phyloP scores from a whole-genome alignment of 177 flowering plant species.

The Telopea speciosissima region DNA sequence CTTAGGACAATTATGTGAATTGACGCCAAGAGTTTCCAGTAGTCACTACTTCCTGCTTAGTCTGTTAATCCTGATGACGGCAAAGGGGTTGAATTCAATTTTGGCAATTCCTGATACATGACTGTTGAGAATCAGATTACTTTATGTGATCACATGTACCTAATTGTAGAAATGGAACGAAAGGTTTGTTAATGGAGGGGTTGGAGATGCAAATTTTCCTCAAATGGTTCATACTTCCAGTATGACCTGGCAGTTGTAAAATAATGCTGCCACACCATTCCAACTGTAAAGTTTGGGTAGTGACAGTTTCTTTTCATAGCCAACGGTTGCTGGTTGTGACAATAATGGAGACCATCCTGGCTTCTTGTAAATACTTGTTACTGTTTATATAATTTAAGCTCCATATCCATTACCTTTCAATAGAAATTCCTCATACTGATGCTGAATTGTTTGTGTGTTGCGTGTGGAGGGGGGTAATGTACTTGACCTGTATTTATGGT shows the following conservation, averaged over 20 bases:
- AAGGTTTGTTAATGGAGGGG: background rate
- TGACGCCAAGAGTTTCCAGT: background rate
- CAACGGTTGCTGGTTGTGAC: background rate
- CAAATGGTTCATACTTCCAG: background rate
- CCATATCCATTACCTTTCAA: background rate
- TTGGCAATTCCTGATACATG: background rate
- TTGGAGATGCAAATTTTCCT: background rate
- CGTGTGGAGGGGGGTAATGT: background rate
- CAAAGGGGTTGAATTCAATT: background rate
- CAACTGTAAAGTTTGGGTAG: background rate
- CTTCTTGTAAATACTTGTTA: background rate
- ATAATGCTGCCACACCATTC: background rate
- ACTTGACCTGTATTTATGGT: too few relatives aligned
- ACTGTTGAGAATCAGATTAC: background rate
- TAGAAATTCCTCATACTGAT: background rate
- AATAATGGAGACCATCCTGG: background rate
- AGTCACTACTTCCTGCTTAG: background rate
- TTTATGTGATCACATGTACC: background rate
- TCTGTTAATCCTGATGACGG: background rate
- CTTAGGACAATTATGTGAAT: conserved; percentile 19
- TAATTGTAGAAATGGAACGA: background rate
- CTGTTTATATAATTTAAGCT: background rate
- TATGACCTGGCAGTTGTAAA: background rate
- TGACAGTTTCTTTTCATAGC: background rate
- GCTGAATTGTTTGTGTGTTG: background rate